A percentile compares a stretch with the other conserved stretches of the same genome.
These are phyloP conservation scores for Fusarium fracticaudum DNA, from an alignment of 2,329 filamentous ascomycete species.

Conservation along the genomic window DNA sequence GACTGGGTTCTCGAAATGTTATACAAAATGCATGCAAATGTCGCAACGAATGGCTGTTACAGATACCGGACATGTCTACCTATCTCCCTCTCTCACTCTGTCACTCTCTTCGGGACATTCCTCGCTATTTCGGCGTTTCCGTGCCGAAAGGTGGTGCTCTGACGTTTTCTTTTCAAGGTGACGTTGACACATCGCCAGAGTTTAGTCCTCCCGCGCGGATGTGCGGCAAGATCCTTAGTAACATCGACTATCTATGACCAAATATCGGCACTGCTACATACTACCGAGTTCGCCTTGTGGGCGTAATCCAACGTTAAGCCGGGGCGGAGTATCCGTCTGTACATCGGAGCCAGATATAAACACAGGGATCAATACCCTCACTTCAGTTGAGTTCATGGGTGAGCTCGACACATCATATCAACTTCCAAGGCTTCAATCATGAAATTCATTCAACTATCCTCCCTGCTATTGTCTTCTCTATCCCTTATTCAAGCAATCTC, in stretches of 20 bases:
- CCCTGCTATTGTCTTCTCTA: constrained; percentile 37
- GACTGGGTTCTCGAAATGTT: neutral
- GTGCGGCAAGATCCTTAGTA: constrained; percentile 13
- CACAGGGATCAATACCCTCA: neutral
- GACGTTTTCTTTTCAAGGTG: constrained; percentile 23
- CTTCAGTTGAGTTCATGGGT: neutral
- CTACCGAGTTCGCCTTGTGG: neutral
- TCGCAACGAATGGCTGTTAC: neutral
- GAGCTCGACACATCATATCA: neutral
- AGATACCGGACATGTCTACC: neutral
- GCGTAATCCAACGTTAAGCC: neutral
- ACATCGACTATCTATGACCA: constrained; percentile 10
- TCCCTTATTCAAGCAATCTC: constrained; percentile 41
- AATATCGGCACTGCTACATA: neutral
- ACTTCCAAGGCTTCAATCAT: constrained; percentile 42
- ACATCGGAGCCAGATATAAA: constrained; percentile 3
- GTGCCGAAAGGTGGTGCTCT: constrained; percentile 31
- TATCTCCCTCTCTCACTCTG: neutral
- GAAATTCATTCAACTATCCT: constrained; percentile 48
- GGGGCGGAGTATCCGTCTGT: neutral
- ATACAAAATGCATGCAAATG: neutral
- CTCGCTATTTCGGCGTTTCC: constrained; percentile 18
- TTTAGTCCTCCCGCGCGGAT: constrained; percentile 19
- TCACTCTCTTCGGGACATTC: neutral
- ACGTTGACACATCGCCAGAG: constrained; percentile 32